phyloP scores from a whole-genome alignment of 257 asterid species.

The Mitragyna speciosa region DNA sequence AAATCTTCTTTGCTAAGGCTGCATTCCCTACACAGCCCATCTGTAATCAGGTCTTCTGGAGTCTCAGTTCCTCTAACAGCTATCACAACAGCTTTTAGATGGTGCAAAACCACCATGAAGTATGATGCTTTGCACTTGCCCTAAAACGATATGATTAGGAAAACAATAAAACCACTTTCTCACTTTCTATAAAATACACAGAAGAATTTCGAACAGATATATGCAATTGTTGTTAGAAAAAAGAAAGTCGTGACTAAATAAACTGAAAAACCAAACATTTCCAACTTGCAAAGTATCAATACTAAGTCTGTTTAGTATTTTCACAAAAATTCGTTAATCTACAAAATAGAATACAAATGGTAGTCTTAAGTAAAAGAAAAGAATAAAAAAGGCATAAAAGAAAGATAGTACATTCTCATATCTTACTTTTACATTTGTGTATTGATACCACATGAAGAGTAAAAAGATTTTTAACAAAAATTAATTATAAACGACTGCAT shows the following conservation, averaged over 20 bases:
- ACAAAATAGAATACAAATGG: not conserved
- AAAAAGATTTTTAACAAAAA: too few relatives aligned
- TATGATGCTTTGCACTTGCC: constrained; percentile 37
- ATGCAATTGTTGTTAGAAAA: not conserved
- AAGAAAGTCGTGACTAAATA: not conserved
- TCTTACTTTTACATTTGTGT: too few relatives aligned
- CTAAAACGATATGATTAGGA: constrained; percentile 13
- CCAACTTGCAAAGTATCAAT: not conserved
- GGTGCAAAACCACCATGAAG: constrained; percentile 30
- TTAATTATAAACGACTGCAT: too few relatives aligned
- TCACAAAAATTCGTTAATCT: not conserved
- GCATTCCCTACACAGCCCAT: constrained; percentile 35
- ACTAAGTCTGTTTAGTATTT: not conserved
- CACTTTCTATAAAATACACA: not conserved
- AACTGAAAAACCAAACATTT: not conserved
- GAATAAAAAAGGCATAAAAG: not conserved
- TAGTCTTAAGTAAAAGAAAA: not conserved
- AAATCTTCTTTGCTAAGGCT: constrained; percentile 26
- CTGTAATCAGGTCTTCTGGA: constrained; percentile 40
- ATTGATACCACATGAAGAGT: too few relatives aligned
- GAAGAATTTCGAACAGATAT: too few relatives aligned
- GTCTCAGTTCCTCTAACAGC: constrained; percentile 42
- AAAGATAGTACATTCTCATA: too few relatives aligned
- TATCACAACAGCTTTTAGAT: constrained; percentile 31
- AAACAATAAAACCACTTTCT: not conserved